Conservation (phyloP, 345 rosid species). For the Citrus sinensis region DNA sequence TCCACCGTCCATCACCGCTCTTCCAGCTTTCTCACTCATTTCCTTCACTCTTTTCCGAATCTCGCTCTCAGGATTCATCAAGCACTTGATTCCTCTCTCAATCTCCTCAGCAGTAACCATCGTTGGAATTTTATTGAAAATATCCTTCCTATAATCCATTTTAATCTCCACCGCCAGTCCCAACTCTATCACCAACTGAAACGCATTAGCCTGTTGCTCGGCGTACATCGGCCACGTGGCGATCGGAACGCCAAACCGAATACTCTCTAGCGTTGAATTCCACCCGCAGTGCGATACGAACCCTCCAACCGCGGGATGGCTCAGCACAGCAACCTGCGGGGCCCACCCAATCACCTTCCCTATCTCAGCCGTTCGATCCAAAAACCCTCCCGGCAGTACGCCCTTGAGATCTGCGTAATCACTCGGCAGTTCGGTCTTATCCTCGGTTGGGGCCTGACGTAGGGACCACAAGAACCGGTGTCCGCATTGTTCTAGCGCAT, state of each 20-base stretch:
- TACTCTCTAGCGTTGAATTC: conserved; percentile 53
- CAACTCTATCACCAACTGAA: conserved; percentile 37
- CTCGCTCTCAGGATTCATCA: conserved; percentile 36
- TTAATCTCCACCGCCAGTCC: conserved; percentile 40
- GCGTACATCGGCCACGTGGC: conserved; percentile 51
- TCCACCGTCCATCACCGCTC: conserved; percentile 41
- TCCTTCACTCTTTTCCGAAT: conserved; percentile 29
- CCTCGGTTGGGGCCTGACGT: conserved; percentile 17
- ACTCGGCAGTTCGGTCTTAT: background rate
- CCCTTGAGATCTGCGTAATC: conserved; percentile 22
- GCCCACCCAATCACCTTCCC: conserved; percentile 63
- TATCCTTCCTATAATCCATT: conserved; percentile 24
- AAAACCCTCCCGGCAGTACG: conserved; percentile 46
- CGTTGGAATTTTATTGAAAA: background rate
- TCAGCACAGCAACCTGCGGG: conserved; percentile 26
- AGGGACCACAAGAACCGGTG: conserved; percentile 52
- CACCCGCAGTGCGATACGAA: conserved; percentile 68
- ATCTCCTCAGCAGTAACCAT: conserved; percentile 31
- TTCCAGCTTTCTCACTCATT: conserved; percentile 26
- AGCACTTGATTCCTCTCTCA: conserved; percentile 30
- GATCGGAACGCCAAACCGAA: conserved; percentile 50
- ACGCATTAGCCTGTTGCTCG: conserved; percentile 60
- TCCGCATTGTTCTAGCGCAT: conserved; percentile 42
- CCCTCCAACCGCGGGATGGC: conserved; percentile 40
- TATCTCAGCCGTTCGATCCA: conserved; percentile 33